phyloP scores from a whole-genome alignment of 2,329 filamentous ascomycete genomes.

The Fusarium circinatum region DNA sequence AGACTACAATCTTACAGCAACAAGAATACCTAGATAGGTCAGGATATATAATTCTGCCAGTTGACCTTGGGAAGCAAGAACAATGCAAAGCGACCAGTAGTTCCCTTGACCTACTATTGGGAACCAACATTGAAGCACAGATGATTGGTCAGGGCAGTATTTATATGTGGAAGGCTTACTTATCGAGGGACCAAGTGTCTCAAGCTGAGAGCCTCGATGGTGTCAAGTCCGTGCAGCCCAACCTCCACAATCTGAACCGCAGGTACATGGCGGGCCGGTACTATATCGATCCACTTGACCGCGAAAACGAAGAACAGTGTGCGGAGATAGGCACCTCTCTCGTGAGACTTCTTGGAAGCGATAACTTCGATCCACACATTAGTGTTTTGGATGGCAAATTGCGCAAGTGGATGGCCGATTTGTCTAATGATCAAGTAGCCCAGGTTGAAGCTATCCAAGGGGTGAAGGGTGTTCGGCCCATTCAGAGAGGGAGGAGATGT shows the following conservation, averaged over 20 bases:
- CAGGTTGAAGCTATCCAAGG: neutral
- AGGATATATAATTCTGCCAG: neutral
- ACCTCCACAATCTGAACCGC: neutral
- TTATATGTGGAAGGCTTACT: neutral
- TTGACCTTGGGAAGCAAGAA: neutral
- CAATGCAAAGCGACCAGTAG: neutral
- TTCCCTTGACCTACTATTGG: neutral
- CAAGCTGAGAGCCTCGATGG: neutral
- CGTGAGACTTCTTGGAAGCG: neutral
- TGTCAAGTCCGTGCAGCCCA: neutral
- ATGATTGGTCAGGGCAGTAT: neutral
- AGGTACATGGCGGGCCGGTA: neutral
- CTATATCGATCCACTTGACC: neutral
- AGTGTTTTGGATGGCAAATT: too few species aligned
- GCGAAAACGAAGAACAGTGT: neutral
- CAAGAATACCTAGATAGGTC: neutral
- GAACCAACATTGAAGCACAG: neutral
- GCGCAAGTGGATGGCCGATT: fast-evolving
- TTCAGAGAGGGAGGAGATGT: neutral
- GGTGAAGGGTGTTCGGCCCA: neutral
- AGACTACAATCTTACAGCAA: neutral
- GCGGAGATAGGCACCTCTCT: neutral
- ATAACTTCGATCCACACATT: too few species aligned
- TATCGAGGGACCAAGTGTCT: neutral
- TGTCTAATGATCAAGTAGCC: neutral